Evolutionary conservation across 1,284 basidiomycete genomes (phyloP).

Genomic region (Moniliophthora roreri): DNA sequence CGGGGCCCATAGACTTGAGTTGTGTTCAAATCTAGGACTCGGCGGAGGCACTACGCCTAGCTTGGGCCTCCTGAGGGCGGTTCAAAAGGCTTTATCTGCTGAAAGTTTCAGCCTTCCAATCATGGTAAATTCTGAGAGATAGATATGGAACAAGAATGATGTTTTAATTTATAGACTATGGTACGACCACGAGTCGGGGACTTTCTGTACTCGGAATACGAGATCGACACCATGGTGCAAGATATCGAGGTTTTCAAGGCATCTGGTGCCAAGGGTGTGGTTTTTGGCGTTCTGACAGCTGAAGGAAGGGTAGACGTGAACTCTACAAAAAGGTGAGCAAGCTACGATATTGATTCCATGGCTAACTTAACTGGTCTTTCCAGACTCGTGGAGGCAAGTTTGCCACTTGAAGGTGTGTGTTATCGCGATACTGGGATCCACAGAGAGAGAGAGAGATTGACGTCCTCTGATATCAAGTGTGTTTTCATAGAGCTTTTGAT

Average conservation of each 20-base stretch:
- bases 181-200: slow-evolving; percentile 76
- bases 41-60: slow-evolving; percentile 83
- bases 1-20: slow-evolving; percentile 74
- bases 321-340: slow-evolving; percentile 47
- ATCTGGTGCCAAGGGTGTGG: slow-evolving; percentile 61
- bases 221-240: slow-evolving; percentile 70
- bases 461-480: slow-evolving; percentile 46
- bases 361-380: background rate
- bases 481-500: slow-evolving; percentile 84
- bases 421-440: slow-evolving; percentile 14
- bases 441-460: slow-evolving; percentile 2
- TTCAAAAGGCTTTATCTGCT: slow-evolving; percentile 46
- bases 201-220: slow-evolving; percentile 67
- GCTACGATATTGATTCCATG: background rate
- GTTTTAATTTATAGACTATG: slow-evolving; percentile 56
- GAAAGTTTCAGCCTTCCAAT: slow-evolving; percentile 39
- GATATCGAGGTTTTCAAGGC: slow-evolving; percentile 66
- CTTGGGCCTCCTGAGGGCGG: slow-evolving; percentile 60
- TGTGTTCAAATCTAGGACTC: slow-evolving; percentile 70
- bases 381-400: slow-evolving; percentile 60
- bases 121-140: slow-evolving; percentile 50
- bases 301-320: slow-evolving; percentile 62
- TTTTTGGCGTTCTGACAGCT: slow-evolving; percentile 62
- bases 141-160: background rate
- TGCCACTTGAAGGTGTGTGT: slow-evolving; percentile 58